These are phyloP conservation scores for Podaxis pistillaris DNA, from an alignment of 768 basidiomycete species.

Conservation along the genomic window DNA sequence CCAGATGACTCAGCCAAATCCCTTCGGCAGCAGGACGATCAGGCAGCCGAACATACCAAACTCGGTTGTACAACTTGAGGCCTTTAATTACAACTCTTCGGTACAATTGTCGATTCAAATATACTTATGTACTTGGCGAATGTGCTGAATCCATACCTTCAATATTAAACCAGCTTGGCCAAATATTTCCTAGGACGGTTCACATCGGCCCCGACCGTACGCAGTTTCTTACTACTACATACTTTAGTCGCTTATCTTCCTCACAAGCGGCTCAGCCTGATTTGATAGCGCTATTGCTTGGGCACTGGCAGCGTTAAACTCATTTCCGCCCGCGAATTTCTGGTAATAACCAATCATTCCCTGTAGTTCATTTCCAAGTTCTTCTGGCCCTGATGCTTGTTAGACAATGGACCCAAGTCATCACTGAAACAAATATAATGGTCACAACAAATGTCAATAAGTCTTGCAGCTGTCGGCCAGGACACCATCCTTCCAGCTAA, in stretches of 20 bases:
- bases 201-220: too few species aligned
- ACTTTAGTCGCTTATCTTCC: too few species aligned
- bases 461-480: not conserved
- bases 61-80: too few species aligned
- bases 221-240: too few species aligned
- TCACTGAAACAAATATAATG: not conserved
- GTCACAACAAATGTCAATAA: not conserved
- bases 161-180: not conserved
- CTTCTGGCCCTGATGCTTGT: too few species aligned
- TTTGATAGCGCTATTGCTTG: not conserved
- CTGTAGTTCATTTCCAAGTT: too few species aligned
- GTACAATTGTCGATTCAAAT: not conserved
- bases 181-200: too few species aligned
- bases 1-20: not conserved
- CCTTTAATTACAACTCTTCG: not conserved
- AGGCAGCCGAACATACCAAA: not conserved
- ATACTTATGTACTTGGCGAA: not conserved
- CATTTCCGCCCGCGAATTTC: not conserved
- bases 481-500: not conserved
- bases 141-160: not conserved
- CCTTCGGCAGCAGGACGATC: not conserved
- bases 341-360: not conserved
- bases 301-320: not conserved
- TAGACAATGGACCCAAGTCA: too few species aligned
- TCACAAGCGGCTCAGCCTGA: too few species aligned